Base-by-base conservation (phyloP, 2,329 filamentous ascomycete species). In the Lasiodiplodia sp. region DNA sequence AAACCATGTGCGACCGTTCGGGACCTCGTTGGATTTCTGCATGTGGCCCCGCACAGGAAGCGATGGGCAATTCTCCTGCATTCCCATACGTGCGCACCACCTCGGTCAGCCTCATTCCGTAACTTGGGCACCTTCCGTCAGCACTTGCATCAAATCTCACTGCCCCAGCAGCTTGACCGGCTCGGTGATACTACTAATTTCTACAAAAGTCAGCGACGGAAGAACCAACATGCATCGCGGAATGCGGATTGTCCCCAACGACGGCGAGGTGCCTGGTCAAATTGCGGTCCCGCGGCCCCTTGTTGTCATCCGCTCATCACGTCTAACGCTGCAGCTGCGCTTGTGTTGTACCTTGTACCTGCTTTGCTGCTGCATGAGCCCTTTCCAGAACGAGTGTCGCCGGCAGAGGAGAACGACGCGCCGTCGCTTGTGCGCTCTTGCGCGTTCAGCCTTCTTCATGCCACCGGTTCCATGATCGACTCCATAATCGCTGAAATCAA, bases 321-420 rank as follows among this genome's bases (percentile, higher is more conserved):
- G 47, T 52, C 60, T 18, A 21, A 47, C 18, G 60, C 47, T 64
- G 60, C 60, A 64, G 47, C 18, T 52, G 60, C 60, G 60, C 60
- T 64, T 64, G 47, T 64, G 60, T 52, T 64, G 60, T 64, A 64
- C 60, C 60, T 64, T 64, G 60, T 64, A 64, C 60, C 60, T 64
- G 60, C 60, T 64, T 64, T 38, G 44, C 60, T 38, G 60, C 60
- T 52, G 60, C 60, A 64, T 47, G 60, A 51, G 44, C 44, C 60
- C 25, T 64, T 52, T 28, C 60, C 60, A 52, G 60, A 64, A 64
- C 44, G 18, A 31, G 47, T 38, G 28, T 64, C 31, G 31, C 60
- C 60, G 60, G 60, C 60, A 64, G 60, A n/a, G 52, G 31, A 64
- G 28, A 64, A 52, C 38, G 44, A 31, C 23, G 25, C 60, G 60